Evolutionary conservation across 768 basidiomycete species (phyloP).

Genomic region (Coprinellus micaceus): DNA sequence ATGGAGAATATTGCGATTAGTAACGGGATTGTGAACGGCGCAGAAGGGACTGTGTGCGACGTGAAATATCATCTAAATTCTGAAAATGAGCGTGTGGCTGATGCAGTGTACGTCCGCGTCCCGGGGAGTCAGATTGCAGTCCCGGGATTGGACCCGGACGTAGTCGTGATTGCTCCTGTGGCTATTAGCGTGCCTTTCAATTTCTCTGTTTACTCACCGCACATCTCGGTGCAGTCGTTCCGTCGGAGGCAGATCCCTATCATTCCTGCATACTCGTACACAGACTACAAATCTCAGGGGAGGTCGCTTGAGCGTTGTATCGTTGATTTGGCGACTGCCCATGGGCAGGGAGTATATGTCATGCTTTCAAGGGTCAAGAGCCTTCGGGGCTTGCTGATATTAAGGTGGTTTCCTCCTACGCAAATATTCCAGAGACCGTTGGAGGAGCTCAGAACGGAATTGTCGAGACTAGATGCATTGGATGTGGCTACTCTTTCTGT

Average conservation of each 20-base stretch:
- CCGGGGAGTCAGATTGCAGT: not conserved
- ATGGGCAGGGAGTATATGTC: slow-evolving; percentile 22
- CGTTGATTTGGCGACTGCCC: slow-evolving; percentile 19
- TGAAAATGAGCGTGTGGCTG: not conserved
- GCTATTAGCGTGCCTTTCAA: not conserved
- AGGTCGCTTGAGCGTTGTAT: slow-evolving; percentile 19
- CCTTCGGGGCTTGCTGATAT: slow-evolving; percentile 18
- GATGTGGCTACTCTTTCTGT: too few relatives aligned
- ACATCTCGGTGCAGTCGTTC: not conserved
- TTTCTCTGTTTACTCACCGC: too few relatives aligned
- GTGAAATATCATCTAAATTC: slow-evolving; percentile 9
- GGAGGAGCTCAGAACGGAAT: too few relatives aligned
- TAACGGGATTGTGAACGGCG: slow-evolving; percentile 13
- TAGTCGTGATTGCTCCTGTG: slow-evolving; percentile 13
- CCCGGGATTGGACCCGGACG: slow-evolving; percentile 2
- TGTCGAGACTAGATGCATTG: too few relatives aligned
- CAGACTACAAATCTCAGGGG: slow-evolving; percentile 26
- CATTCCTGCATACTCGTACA: slow-evolving; percentile 23
- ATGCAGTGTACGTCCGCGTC: slow-evolving; percentile 9
- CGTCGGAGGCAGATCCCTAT: slow-evolving; percentile 18
- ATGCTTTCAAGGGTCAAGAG: slow-evolving; percentile 26
- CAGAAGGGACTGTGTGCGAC: slow-evolving; percentile 12
- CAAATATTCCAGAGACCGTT: too few relatives aligned
- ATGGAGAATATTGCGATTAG: slow-evolving; percentile 17
- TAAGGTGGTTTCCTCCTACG: slow-evolving; percentile 22